A percentile compares a stretch with the other conserved stretches of the same genome.
These are phyloP conservation scores for Blastobotrys mokoenaii DNA, from an alignment of 805 yeast species.

Conservation along the genomic window DNA sequence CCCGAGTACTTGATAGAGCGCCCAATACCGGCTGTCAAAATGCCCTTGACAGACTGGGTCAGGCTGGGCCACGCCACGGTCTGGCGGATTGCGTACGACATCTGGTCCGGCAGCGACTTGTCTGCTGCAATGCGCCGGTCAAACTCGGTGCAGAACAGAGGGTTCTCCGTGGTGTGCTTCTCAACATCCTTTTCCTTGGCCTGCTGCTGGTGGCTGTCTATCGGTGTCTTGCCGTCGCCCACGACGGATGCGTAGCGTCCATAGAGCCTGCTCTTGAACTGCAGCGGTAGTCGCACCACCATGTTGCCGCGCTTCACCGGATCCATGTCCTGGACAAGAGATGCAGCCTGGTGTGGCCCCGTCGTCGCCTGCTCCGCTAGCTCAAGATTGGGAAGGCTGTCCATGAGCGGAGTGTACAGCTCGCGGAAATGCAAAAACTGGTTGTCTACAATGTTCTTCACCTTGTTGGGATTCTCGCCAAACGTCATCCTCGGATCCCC, in stretches of 20 bases:
- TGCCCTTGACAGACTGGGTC: slow-evolving; percentile 72
- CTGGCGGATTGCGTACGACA: slow-evolving; percentile 36
- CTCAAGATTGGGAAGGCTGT: slow-evolving; percentile 32
- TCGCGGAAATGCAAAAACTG: slow-evolving; percentile 61
- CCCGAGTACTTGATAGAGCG: slow-evolving; percentile 67
- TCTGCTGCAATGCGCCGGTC: slow-evolving; percentile 38
- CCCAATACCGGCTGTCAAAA: slow-evolving; percentile 74
- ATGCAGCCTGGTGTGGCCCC: slow-evolving; percentile 22
- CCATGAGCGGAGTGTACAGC: slow-evolving; percentile 63
- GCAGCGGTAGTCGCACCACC: slow-evolving; percentile 40
- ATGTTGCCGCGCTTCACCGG: slow-evolving; percentile 34
- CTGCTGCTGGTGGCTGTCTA: slow-evolving; percentile 8
- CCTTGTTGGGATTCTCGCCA: slow-evolving; percentile 90
- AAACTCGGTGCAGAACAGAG: slow-evolving; percentile 28
- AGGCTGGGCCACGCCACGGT: slow-evolving; percentile 66
- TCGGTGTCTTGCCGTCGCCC: slow-evolving; percentile 1
- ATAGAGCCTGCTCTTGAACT: slow-evolving; percentile 38
- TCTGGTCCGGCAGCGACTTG: slow-evolving; percentile 28
- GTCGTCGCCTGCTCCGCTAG: slow-evolving; percentile 10
- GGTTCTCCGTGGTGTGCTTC: background rate
- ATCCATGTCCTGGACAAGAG: slow-evolving; percentile 29
- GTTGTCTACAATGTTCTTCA: slow-evolving; percentile 71
- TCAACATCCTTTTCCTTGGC: slow-evolving; percentile 1
- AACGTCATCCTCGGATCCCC: slow-evolving; percentile 85
- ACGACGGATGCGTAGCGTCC: slow-evolving; percentile 13